These are phyloP conservation scores for Aspergillus funiculosus DNA, from an alignment of 495 filamentous ascomycete species.

Conservation along the genomic window DNA sequence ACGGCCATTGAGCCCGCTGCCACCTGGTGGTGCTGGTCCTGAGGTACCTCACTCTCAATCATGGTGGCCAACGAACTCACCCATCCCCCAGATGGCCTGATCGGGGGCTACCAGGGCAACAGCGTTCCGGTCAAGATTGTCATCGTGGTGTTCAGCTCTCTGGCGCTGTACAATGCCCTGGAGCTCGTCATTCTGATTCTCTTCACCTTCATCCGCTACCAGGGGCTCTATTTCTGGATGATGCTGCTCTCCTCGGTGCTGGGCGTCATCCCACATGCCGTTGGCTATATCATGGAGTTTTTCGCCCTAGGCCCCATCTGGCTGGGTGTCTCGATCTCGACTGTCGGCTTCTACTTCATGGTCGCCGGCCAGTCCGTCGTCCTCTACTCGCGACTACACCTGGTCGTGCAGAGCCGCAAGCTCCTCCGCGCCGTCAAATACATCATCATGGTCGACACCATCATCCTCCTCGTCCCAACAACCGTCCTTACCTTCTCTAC, in stretches of 20 bases:
- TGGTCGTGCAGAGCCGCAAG: conserved; percentile 46
- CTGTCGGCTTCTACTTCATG: conserved; percentile 56
- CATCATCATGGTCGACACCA: conserved; percentile 52
- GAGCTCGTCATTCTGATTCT: conserved; percentile 46
- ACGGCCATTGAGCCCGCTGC: no score
- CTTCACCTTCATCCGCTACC: conserved; percentile 43
- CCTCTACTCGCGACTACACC: conserved; percentile 59
- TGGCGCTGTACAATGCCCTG: conserved; percentile 48
- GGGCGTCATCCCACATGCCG: conserved; percentile 45
- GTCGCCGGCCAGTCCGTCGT: conserved; percentile 63
- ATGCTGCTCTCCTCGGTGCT: conserved; percentile 31
- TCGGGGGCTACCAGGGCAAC: conserved; percentile 29
- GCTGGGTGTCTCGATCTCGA: conserved; percentile 35
- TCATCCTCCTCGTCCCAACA: conserved; percentile 46
- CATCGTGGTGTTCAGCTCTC: conserved; percentile 44
- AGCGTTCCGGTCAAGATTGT: conserved; percentile 32
- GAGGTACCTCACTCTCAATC: neutral
- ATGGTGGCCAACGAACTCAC: conserved; percentile 1
- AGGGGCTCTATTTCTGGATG: conserved; percentile 46
- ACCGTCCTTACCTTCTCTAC: conserved; percentile 50
- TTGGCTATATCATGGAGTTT: conserved; percentile 52
- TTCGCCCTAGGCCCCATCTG: conserved; percentile 39
- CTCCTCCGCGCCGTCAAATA: conserved; percentile 45
- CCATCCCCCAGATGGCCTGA: conserved; percentile 29
- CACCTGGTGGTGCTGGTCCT: conserved; percentile 62